These are phyloP conservation scores for Diaporthe sp. DNA, from an alignment of 2,329 filamentous ascomycete genomes.

Conservation along the genomic window DNA sequence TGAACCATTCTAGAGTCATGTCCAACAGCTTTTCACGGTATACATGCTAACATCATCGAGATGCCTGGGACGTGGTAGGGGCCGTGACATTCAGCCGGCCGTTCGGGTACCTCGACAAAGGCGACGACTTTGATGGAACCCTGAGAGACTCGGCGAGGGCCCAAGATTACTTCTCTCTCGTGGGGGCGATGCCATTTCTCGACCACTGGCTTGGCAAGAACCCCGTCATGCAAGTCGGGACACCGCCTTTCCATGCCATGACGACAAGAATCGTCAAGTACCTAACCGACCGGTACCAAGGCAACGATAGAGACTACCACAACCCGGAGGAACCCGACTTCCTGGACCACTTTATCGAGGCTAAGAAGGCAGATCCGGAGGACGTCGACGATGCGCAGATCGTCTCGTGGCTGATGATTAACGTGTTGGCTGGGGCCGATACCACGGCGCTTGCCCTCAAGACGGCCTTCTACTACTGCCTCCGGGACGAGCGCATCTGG, in stretches of 20 bases:
- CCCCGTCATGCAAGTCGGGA: slow-evolving; percentile 51
- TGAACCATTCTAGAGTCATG: too few relatives aligned
- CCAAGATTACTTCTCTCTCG: slow-evolving; percentile 48
- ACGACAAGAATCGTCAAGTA: slow-evolving; percentile 48
- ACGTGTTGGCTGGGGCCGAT: slow-evolving; percentile 54
- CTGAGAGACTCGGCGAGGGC: slow-evolving; percentile 48
- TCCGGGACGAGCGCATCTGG: slow-evolving; percentile 49
- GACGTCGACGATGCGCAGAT: slow-evolving; percentile 53
- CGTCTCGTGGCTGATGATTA: slow-evolving; percentile 52
- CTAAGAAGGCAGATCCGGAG: slow-evolving; percentile 45
- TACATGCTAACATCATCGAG: neutral
- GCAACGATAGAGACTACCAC: slow-evolving; percentile 47
- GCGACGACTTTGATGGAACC: slow-evolving; percentile 54
- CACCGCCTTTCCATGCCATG: slow-evolving; percentile 49
- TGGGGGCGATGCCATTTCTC: slow-evolving; percentile 50
- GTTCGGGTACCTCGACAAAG: slow-evolving; percentile 57
- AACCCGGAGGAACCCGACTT: slow-evolving; percentile 51
- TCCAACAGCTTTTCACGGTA: neutral
- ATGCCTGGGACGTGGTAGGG: slow-evolving; percentile 58
- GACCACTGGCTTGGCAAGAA: slow-evolving; percentile 57
- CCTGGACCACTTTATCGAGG: slow-evolving; percentile 57
- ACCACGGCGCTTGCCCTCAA: slow-evolving; percentile 53
- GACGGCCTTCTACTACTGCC: slow-evolving; percentile 54
- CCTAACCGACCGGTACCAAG: slow-evolving; percentile 48
- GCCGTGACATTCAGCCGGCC: slow-evolving; percentile 55